Evolutionary conservation across 305 asterid species (phyloP), one percentile per base, ranked within the genome.

Genomic region (Solanum hybrid): DNA sequence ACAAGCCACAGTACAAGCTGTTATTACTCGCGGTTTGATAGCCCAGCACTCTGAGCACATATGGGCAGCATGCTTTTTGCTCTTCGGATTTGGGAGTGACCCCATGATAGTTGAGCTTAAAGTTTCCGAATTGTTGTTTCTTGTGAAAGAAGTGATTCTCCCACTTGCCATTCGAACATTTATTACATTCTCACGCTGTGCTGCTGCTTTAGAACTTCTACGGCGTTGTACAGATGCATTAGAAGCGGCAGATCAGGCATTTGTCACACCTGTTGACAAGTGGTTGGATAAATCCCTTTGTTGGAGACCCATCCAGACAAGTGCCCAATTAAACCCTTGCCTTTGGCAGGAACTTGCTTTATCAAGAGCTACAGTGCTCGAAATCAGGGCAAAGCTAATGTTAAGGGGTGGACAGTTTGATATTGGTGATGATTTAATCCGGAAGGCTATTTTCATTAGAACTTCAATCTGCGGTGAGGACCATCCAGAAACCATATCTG

Each of bases 341-440:
- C 94, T 97, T 12, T 97, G 99, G 99, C 98, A 96, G 86, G 98
- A 96, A 24, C 98, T 97, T 37, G 99, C 99, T 0, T 87, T 97
- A 88, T 94, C 98, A 3, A 87, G 99, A 90, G 99, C 99, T 6
- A 92, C 93, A 0, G 98, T 96, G 91, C 93, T 96, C 1, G 99
- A 97, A 82, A 94, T 97, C 51, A 88, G 99, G 92, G 98, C 99
- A 0, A 96, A 96, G 94, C 89, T 97, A 69, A 97, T 97, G 99
- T 94, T 93, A 60, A 94, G 98, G 93, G 99, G 99, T 46, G 98
- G 98, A 7, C 96, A 93, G 81, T 96, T 94, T 72, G 98, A 95
- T 85, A 91, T 95, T 13, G 98, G 97, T 9, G 99, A 96, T 76
- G 99, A 96, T 91, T 90, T 96, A 69, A 95, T 97, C 51, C 88